phyloP scores from a whole-genome alignment of 2,329 filamentous ascomycete genomes.

The Colletotrichum australisinense region DNA sequence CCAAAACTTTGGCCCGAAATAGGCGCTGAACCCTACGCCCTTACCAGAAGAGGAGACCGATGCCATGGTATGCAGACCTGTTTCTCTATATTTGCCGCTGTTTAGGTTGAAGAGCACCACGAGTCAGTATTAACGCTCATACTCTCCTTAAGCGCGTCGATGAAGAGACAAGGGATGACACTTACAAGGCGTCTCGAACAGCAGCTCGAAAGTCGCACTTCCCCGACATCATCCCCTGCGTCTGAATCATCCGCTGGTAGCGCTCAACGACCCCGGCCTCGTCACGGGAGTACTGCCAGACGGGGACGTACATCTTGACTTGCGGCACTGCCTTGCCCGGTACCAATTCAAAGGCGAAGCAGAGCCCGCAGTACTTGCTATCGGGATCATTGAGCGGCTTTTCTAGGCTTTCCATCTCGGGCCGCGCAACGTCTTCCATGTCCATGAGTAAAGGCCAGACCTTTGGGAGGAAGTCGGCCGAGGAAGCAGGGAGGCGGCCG shows the following conservation, averaged over 20 bases:
- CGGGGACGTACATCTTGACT: slow-evolving; percentile 39
- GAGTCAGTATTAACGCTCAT: background rate
- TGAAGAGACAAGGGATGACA: background rate
- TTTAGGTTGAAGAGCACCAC: background rate
- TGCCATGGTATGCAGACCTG: slow-evolving; percentile 15
- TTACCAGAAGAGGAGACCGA: slow-evolving; percentile 13
- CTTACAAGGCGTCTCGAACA: slow-evolving; percentile 22
- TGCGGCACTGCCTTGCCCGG: slow-evolving; percentile 35
- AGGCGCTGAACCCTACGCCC: slow-evolving; percentile 6
- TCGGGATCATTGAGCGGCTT: background rate
- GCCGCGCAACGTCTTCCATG: background rate
- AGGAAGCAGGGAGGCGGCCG: background rate
- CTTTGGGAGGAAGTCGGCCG: background rate
- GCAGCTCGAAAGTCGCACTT: background rate
- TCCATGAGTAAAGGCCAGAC: slow-evolving; percentile 3
- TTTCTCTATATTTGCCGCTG: background rate
- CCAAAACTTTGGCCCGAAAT: slow-evolving; percentile 27
- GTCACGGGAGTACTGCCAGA: slow-evolving; percentile 35
- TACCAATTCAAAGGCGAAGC: slow-evolving; percentile 37
- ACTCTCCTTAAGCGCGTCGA: no score
- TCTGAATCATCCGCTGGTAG: slow-evolving; percentile 8
- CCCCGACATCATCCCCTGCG: slow-evolving; percentile 11
- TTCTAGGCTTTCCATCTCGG: background rate
- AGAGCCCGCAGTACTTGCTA: background rate
- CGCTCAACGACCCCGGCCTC: background rate